Evolutionary conservation across 257 asterid species (phyloP), one percentile per base, ranked within the genome.

Genomic region (Catharanthus roseus): DNA sequence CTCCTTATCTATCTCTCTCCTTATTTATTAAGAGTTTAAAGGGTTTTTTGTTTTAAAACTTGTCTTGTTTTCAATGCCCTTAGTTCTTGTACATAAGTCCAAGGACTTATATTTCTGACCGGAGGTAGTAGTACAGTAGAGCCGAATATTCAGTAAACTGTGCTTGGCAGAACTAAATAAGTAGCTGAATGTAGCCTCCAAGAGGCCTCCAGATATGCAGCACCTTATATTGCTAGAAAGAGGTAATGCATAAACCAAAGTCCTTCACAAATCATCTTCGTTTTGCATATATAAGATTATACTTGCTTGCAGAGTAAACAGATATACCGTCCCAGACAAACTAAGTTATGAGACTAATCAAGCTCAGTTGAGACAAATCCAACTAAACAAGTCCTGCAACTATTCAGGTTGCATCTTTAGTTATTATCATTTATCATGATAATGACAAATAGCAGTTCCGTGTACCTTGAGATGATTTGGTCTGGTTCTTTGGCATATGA

Each of bases 401-500:
- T 23, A 13, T 23, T n/a, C 33, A 65, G 54, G 11, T 42, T 0
- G 45, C 28, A 7, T 16, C 16, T 45, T 60, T 7, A 62, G 47
- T 62, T 62, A 34, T 62, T 1, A 19, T n/a, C n/a, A n/a, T n/a
- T n/a, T n/a, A n/a, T n/a, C n/a, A n/a, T n/a, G n/a, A n/a, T 36
- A 62, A 62, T 34, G 66, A 69, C 41, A 12, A 16, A 38, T 34
- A 41, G 82, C 68, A 74, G 54, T 41, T 65, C 65, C 18, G 41
- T 38, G 61, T 84, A 91, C 98, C 98, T 93, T 79, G 98, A 86
- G 13, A 91, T 72, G 11, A 93, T 91, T 82, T 89, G 89, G 36
- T 89, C 92, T 18, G 96, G 95, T 73, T 91, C 98, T 79, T 84
- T 85, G 60, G 98, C 98, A 77, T 77, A 93, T 29, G 98, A 93